Evolutionary conservation across 73 alveolate species (phyloP).

Genomic region (Blepharisma japonicum): DNA sequence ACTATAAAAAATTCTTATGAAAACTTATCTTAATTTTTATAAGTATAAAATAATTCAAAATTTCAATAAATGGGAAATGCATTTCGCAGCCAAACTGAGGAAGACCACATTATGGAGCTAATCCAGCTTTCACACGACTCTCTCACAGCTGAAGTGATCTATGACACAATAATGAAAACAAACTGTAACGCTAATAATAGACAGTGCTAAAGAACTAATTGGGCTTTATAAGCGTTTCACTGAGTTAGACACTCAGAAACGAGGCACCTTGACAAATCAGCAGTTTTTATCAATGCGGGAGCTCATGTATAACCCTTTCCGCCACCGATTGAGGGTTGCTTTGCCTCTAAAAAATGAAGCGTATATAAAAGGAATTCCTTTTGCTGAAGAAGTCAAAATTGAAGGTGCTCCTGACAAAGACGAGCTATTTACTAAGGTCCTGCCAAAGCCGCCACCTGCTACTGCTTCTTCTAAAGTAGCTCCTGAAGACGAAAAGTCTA

Average conservation of each 20-base stretch:
- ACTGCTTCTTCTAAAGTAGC: conserved; percentile 9
- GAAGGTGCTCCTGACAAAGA: not conserved
- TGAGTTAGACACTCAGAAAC: not conserved
- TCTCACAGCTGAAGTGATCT: not conserved
- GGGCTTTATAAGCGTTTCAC: not conserved
- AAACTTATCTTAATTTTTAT: no score
- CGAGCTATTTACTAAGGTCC: no score
- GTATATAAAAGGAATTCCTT: not conserved
- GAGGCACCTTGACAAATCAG: not conserved
- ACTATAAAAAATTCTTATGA: no score
- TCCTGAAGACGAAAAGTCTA: not conserved
- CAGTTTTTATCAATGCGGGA: conserved; percentile 13
- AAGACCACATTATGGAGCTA: not conserved
- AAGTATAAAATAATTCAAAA: not conserved
- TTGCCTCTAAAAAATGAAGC: not conserved
- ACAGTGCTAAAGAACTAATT: not conserved
- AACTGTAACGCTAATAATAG: not conserved
- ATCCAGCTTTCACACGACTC: not conserved
- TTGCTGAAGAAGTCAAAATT: not conserved
- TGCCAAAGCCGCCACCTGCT: not conserved
- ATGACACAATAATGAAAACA: conserved; percentile 17
- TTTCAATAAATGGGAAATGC: conserved; percentile 14
- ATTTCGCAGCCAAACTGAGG: not conserved
- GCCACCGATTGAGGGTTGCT: not conserved
- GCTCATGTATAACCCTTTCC: conserved; percentile 14